Conservation (phyloP, 2,329 filamentous ascomycete species). For the Aspergillus pseudotamarii region DNA sequence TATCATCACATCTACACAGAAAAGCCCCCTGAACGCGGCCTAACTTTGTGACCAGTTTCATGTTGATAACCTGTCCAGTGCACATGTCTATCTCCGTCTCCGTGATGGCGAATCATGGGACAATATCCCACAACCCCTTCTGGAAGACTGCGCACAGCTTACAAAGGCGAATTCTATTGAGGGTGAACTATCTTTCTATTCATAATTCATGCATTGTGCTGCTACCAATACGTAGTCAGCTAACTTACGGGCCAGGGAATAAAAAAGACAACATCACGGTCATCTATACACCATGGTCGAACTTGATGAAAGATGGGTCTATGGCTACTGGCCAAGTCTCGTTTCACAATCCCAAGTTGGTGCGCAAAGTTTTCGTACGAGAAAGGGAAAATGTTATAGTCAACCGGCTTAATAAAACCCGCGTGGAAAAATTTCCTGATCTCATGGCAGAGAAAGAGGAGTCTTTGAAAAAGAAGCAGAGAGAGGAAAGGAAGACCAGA, state of each 20-base stretch:
- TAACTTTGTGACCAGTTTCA: constrained; percentile 68
- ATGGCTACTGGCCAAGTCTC: constrained; percentile 96
- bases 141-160: constrained; percentile 90
- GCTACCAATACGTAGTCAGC: not conserved
- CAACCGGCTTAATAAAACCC: constrained; percentile 98
- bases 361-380: constrained; percentile 78
- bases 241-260: constrained; percentile 65
- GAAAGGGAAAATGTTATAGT: constrained; percentile 86
- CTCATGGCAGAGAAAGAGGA: constrained; percentile 81
- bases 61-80: constrained; percentile 94
- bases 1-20: not conserved
- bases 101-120: constrained; percentile 82
- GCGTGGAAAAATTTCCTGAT: constrained; percentile 83
- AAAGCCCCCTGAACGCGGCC: not conserved
- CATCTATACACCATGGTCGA: constrained; percentile 97
- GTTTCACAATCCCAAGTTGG: constrained; percentile 84
- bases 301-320: constrained; percentile 90
- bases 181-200: constrained; percentile 53
- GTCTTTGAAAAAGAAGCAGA: constrained; percentile 69
- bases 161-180: constrained; percentile 99
- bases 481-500: constrained; percentile 58
- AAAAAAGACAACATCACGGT: constrained; percentile 97
- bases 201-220: not conserved
- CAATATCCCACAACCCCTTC: constrained; percentile 69
- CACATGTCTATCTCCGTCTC: constrained; percentile 92